These are phyloP conservation scores for Vanderwaltozyma verrucispora DNA, from an alignment of 805 yeast species.

Conservation along the genomic window DNA sequence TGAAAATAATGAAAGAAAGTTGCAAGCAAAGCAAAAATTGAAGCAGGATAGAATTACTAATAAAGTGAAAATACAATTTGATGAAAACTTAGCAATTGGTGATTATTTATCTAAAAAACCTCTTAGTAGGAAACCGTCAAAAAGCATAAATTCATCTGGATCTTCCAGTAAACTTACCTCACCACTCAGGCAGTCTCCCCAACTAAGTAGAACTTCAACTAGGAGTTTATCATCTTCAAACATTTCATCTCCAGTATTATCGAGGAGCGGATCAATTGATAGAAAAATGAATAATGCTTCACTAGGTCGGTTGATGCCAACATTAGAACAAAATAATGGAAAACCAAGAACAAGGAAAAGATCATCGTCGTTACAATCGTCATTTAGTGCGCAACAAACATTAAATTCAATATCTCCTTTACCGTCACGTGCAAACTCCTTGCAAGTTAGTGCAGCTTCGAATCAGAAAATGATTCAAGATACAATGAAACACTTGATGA, in stretches of 20 bases:
- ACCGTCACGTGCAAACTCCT: constrained; percentile 22
- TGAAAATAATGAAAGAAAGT: constrained; percentile 8
- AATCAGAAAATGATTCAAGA: constrained; percentile 24
- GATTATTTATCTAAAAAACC: neutral
- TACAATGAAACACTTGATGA: neutral
- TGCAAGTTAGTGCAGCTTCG: constrained; percentile 19
- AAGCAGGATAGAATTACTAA: neutral
- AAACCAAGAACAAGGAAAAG: constrained; percentile 17
- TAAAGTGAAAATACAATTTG: neutral
- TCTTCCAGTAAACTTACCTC: constrained; percentile 7
- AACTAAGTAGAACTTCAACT: neutral
- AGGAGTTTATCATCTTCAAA: neutral
- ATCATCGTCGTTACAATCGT: constrained; percentile 27
- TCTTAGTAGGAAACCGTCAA: neutral
- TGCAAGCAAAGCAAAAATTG: neutral
- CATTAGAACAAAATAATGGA: constrained; percentile 2
- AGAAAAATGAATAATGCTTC: neutral
- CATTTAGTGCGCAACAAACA: constrained; percentile 2
- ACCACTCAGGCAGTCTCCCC: neutral
- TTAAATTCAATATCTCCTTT: constrained; percentile 1
- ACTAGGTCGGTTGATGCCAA: neutral
- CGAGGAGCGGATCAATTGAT: constrained; percentile 12
- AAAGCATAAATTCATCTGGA: constrained; percentile 5
- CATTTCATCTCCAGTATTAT: constrained; percentile 10
- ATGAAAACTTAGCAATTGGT: neutral